phyloP scores from a whole-genome alignment of 106 monocot species.

The Hemerocallis citrina region DNA sequence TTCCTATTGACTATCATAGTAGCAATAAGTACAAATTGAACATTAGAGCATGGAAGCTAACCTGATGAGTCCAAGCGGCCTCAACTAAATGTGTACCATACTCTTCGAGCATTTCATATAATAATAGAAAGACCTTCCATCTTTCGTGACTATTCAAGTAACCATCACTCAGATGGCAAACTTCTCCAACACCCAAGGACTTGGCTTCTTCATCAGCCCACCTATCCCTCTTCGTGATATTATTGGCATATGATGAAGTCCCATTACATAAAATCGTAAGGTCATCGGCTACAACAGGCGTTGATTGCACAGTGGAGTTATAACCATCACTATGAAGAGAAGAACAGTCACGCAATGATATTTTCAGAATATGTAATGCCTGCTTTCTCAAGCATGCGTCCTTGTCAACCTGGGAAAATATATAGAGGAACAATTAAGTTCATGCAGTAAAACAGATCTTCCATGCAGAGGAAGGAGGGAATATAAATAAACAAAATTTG shows the following conservation, averaged over 20 bases:
- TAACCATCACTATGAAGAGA: background rate
- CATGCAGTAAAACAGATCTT: background rate
- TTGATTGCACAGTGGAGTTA: background rate
- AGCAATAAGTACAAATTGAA: background rate
- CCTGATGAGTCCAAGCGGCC: slow-evolving; percentile 95
- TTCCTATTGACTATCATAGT: background rate
- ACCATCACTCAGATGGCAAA: slow-evolving; percentile 20
- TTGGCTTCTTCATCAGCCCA: slow-evolving; percentile 78
- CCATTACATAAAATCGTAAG: slow-evolving; percentile 2
- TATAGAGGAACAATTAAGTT: background rate
- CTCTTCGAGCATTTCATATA: slow-evolving; percentile 96
- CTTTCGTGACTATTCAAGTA: slow-evolving; percentile 34
- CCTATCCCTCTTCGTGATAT: slow-evolving; percentile 53
- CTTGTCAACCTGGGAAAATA: slow-evolving; percentile 56
- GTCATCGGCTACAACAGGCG: background rate
- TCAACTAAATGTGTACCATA: slow-evolving; percentile 95
- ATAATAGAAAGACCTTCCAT: slow-evolving; percentile 74
- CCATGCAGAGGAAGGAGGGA: background rate
- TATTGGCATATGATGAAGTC: slow-evolving; percentile 6
- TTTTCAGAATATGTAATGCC: slow-evolving; percentile 65
- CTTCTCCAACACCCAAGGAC: slow-evolving; percentile 64
- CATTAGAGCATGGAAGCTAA: slow-evolving; percentile 11
- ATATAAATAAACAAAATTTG: no score
- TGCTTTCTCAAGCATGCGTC: slow-evolving; percentile 66
- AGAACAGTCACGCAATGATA: slow-evolving; percentile 23